These are phyloP conservation scores for Chaetothyriales sp. DNA, from an alignment of 2,329 filamentous ascomycete genomes.

Conservation along the genomic window DNA sequence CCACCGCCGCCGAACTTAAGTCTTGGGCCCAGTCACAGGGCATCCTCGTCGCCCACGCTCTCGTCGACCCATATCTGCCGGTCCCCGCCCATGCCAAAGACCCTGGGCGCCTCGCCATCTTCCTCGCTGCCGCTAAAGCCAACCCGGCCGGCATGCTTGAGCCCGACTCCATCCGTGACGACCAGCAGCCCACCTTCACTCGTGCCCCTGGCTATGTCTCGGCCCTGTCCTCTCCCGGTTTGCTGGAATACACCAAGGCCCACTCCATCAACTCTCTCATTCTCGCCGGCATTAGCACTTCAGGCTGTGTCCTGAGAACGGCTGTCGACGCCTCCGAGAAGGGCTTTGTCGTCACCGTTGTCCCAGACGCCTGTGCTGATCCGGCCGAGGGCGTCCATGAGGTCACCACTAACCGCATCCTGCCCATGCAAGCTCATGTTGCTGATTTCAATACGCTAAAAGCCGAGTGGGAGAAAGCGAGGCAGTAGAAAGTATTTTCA, in stretches of 20 bases:
- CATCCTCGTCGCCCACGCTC: conserved; percentile 20
- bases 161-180: conserved; percentile 8
- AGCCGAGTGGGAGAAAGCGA: not conserved
- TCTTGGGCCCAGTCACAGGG: conserved; percentile 20
- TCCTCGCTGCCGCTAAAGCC: conserved; percentile 7
- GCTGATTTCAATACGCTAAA: not conserved
- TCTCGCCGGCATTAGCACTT: conserved; percentile 10
- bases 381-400: conserved; percentile 13
- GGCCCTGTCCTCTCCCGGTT: conserved; percentile 19
- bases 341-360: conserved; percentile 20
- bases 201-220: conserved; percentile 18
- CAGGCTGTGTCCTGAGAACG: conserved; percentile 20
- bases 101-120: conserved; percentile 3
- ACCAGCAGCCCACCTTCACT: conserved; percentile 16
- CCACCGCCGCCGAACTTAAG: conserved; percentile 15
- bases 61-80: conserved; percentile 15
- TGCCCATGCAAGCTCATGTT: conserved; percentile 5
- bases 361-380: conserved; percentile 20
- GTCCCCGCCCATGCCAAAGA: conserved; percentile 19
- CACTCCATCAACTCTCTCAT: conserved; percentile 12
- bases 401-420: conserved; percentile 4
- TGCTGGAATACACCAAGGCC: conserved; percentile 15
- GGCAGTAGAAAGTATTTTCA: not conserved
- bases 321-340: conserved; percentile 17
- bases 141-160: conserved; percentile 11